Base-by-base conservation (phyloP, 2,329 filamentous ascomycete species). In the Scytalidium lignicola region DNA sequence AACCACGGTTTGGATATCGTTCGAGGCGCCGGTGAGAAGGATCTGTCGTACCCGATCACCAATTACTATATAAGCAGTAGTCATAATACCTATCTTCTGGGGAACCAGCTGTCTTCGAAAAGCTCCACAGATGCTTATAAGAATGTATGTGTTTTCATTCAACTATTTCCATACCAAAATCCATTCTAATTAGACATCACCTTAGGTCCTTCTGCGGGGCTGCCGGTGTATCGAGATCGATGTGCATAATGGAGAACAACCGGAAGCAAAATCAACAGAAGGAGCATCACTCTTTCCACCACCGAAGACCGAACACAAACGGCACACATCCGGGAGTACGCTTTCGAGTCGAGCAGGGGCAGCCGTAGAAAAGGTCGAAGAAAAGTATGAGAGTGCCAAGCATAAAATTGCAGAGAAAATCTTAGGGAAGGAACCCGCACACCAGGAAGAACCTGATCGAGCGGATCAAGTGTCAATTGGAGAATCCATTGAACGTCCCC, bases 31-130 rank as follows among this genome's bases (percentile, higher is more conserved):
- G 50, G 50, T 10, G 55, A 59, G 19, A 61, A 63, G 51, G 62
- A 66, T 41, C 51, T 62, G 40, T 55, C 58, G 6, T 63, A 52
- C 47, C 62, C 64, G 3, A 59, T 65, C 41, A 66, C 61, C 54
- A 90, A 95, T 64, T 96, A 96, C 71, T 96, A 90, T 67, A 91
- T 96, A 65, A 95, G 86, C 54, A 95, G 89, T 57, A 96, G 90
- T 63, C 91, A 96, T 72, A 96, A 96, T 65, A 96, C 91, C 0
- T 96, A 96, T 65, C 74, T 96, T 40, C 84, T 85, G 2, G 91
- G 91, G 2, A 90, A 95, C 60, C 92, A 96, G 67, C 75, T 93
- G 39, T 84, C 82, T 52, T 90, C 89, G 43, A 81, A 82, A 51
- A 86, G 88, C 51, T 90, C 86, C 22, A 82, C 85, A 0, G 83